Conservation (phyloP, 805 yeast genomes). For the Barnettozyma botsteinii region DNA sequence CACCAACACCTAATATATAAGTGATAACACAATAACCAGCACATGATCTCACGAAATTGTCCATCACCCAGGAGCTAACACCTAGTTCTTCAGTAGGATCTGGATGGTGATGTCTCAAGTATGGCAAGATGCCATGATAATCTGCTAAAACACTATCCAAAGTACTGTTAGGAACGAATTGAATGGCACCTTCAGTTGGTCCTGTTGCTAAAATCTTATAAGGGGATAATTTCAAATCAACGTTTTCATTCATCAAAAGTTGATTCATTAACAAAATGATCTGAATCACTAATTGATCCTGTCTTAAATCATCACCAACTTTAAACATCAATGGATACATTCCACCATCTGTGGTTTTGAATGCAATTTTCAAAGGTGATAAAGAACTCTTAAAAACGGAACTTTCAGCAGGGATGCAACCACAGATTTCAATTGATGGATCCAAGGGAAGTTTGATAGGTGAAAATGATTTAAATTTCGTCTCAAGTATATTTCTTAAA, state of each 20-base stretch:
- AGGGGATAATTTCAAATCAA: slow-evolving; percentile 83
- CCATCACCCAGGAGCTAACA: slow-evolving; percentile 61
- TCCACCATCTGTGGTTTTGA: slow-evolving; percentile 49
- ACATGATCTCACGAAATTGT: slow-evolving; percentile 87
- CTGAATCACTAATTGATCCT: slow-evolving; percentile 95
- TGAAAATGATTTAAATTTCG: slow-evolving; percentile 38
- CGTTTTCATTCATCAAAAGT: slow-evolving; percentile 79
- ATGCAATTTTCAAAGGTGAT: slow-evolving; percentile 79
- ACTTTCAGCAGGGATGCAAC: slow-evolving; percentile 73
- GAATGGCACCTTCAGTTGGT: slow-evolving; percentile 85
- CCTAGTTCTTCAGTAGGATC: slow-evolving; percentile 35
- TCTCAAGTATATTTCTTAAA: slow-evolving; percentile 41
- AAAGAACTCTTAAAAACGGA: slow-evolving; percentile 88
- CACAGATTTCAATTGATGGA: slow-evolving; percentile 68
- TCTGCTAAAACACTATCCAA: slow-evolving; percentile 70
- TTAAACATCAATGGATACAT: slow-evolving; percentile 84
- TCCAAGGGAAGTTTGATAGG: slow-evolving; percentile 77
- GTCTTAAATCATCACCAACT: slow-evolving; percentile 90
- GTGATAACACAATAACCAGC: slow-evolving; percentile 98
- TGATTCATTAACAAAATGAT: slow-evolving; percentile 88
- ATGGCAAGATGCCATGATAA: slow-evolving; percentile 72
- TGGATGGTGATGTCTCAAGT: slow-evolving; percentile 59
- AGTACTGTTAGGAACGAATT: slow-evolving; percentile 91
- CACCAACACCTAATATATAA: slow-evolving; percentile 92
- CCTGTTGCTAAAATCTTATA: slow-evolving; percentile 89